A percentile compares a stretch with the other conserved stretches of the same genome.
These are phyloP conservation scores for Wallacemonas sp. DNA, from an alignment of 208 protist genomes.

Conservation along the genomic window DNA sequence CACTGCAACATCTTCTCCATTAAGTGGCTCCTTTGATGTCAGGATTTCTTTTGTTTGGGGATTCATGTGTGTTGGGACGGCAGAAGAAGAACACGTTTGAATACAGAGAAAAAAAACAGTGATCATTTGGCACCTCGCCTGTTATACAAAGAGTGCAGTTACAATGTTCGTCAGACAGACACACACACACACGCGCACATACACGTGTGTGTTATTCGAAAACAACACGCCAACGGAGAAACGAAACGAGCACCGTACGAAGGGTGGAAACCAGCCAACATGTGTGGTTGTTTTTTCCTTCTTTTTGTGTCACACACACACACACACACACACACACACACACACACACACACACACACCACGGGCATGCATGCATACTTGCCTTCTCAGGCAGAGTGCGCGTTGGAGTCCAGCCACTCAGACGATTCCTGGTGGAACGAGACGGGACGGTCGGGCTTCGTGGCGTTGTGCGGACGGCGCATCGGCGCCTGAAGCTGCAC, in stretches of 20 bases:
- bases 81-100: too few relatives aligned
- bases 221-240: neutral
- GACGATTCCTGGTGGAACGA: conserved; percentile 35
- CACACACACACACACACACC: too few relatives aligned
- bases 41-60: too few relatives aligned
- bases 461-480: conserved; percentile 55
- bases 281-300: conserved; percentile 10
- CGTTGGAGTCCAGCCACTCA: conserved; percentile 44
- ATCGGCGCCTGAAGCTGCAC: conserved; percentile 48
- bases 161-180: neutral
- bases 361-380: too few relatives aligned
- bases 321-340: conserved; percentile 9
- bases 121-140: neutral
- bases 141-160: conserved; percentile 6
- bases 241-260: neutral
- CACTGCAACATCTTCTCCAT: too few relatives aligned
- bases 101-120: too few relatives aligned
- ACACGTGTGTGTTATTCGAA: neutral
- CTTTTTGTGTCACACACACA: conserved; percentile 11
- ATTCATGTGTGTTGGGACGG: too few relatives aligned
- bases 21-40: too few relatives aligned
- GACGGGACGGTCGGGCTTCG: conserved; percentile 39
- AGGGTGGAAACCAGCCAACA: too few relatives aligned
- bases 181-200: too few relatives aligned
- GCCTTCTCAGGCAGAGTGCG: conserved; percentile 27